Evolutionary conservation across 208 protist species (phyloP), one percentile per base, ranked within the genome.

Genomic region (Acanthamoeba castellanii): DNA sequence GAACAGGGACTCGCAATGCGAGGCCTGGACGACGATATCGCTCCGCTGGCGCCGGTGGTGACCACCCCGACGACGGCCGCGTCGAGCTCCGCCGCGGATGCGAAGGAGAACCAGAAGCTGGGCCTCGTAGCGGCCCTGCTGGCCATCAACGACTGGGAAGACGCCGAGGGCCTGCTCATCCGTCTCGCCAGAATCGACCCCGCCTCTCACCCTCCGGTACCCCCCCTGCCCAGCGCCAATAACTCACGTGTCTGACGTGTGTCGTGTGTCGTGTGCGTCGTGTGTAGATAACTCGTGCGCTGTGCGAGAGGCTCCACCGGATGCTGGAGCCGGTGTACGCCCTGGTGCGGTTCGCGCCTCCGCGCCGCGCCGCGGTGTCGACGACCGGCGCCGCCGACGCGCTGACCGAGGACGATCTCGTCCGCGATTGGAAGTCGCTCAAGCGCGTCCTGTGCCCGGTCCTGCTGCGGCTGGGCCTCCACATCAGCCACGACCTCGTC

Each of bases 51-150:
- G 37, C 50, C 78, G 50, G 50, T 11, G n/a, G 2, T 47, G 1
- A 22, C 74, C 4, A 37, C 66, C 8, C 2, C 66, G 7, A 37
- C 66, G 20, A 37, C 32, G 18, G 32, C 66, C 14, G 66, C 30
- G 18, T 74, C 66, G 32, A 37, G 74, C 74, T 6, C 37, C 7
- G 4, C 32, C 6, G 42, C n/a, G 11, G 45, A 87, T 7, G 7
- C 22, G 50, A 57, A 66, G 57, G 95, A 95, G 11, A 96, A 96
- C 50, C 95, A 96, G 61, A 96, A 96, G 57, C 93, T 95, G 45
- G 92, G 92, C 50, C 70, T 96, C 45, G 76, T 96, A 9, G 32
- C 88, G 18, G 30, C 92, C 47, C 27, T 96, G 14, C 42, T 96
- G 18, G 81, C 82, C 32, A 50, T 61, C 6, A 74, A 95, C 64